A percentile compares a stretch with the other conserved stretches of the same genome.
phyloP scores from a whole-genome alignment of 805 yeast genomes.

The Ogataea sp. region DNA sequence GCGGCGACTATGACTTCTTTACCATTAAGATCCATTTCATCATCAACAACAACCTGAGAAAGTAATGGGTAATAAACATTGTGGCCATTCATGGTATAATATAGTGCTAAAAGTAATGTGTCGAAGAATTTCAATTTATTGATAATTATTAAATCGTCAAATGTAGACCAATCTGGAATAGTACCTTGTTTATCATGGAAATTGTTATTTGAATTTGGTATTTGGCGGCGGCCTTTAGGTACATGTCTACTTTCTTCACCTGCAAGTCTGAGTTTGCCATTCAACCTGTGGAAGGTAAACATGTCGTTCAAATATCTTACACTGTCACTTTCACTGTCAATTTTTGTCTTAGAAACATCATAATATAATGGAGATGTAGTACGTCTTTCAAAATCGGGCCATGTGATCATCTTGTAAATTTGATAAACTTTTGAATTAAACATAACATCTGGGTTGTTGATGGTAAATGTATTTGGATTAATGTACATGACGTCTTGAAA shows the following conservation, averaged over 20 bases:
- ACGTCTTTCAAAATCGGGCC: slow-evolving; percentile 82
- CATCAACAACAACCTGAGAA: slow-evolving; percentile 35
- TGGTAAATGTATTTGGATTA: slow-evolving; percentile 65
- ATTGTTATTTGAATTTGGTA: slow-evolving; percentile 21
- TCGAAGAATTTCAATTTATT: slow-evolving; percentile 45
- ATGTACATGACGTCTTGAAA: slow-evolving; percentile 56
- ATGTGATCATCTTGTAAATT: slow-evolving; percentile 38
- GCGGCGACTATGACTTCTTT: slow-evolving; percentile 64
- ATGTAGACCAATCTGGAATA: slow-evolving; percentile 54
- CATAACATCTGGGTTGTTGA: slow-evolving; percentile 45
- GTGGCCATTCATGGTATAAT: slow-evolving; percentile 50
- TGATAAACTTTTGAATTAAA: slow-evolving; percentile 46
- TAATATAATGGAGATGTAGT: slow-evolving; percentile 62
- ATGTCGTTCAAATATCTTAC: slow-evolving; percentile 1
- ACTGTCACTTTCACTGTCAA: slow-evolving; percentile 14
- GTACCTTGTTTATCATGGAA: slow-evolving; percentile 54
- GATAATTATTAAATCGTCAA: slow-evolving; percentile 54
- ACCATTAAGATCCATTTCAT: slow-evolving; percentile 44
- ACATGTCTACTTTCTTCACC: too few relatives aligned
- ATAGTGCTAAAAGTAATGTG: slow-evolving; percentile 47
- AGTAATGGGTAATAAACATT: slow-evolving; percentile 44
- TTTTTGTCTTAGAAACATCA: slow-evolving; percentile 44
- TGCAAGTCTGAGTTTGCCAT: too few relatives aligned
- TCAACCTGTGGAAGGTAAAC: neutral
- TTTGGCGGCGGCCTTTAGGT: too few relatives aligned